Conservation (phyloP, 1,284 basidiomycete genomes). For the Termitomyces sp. region DNA sequence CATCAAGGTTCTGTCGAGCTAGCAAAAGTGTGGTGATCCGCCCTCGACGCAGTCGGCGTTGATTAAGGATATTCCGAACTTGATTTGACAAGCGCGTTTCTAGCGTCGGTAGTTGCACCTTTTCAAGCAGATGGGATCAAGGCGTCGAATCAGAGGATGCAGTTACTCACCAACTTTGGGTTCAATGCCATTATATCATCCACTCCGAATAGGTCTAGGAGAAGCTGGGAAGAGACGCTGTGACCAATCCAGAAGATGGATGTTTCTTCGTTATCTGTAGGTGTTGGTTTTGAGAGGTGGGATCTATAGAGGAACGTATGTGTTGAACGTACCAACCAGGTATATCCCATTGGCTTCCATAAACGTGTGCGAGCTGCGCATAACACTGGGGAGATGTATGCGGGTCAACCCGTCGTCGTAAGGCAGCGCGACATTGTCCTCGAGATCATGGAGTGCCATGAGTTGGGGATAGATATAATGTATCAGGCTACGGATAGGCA, state of each 20-base stretch:
- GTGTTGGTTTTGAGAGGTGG: neutral
- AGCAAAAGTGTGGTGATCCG: constrained; percentile 67
- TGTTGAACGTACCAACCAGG: constrained; percentile 63
- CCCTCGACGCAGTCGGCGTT: constrained; percentile 60
- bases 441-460: constrained; percentile 84
- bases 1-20: constrained; percentile 92
- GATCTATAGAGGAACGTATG: neutral
- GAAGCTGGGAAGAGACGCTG: constrained; percentile 75
- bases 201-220: constrained; percentile 84
- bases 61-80: constrained; percentile 77
- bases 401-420: constrained; percentile 46
- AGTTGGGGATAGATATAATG: constrained; percentile 87
- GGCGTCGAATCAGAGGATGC: neutral
- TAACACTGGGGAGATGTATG: constrained; percentile 71
- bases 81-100: constrained; percentile 80
- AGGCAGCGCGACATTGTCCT: constrained; percentile 69
- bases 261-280: constrained; percentile 84
- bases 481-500: constrained; percentile 68
- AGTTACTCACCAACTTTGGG: constrained; percentile 56
- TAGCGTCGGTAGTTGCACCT: constrained; percentile 60
- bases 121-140: neutral
- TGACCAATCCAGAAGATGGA: constrained; percentile 91
- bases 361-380: constrained; percentile 80
- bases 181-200: constrained; percentile 76
- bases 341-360: constrained; percentile 94